Base-by-base conservation (phyloP, 306 rosid genomes). In the Medicago lupulina region DNA sequence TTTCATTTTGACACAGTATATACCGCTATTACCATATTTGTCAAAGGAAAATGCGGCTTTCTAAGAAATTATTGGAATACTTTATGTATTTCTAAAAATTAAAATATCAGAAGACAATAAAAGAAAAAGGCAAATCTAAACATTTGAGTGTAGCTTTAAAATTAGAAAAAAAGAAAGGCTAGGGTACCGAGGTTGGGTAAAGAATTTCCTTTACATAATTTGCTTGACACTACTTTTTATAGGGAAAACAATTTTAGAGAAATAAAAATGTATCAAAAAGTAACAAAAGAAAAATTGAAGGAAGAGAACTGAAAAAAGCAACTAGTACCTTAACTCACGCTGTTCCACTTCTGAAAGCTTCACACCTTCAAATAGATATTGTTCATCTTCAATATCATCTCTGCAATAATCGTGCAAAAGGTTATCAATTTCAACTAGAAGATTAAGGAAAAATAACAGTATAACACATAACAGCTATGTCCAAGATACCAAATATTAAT, bases 341-440 rank as follows among this genome's bases (percentile, higher is more conserved):
- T 70, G 9, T 88, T 95, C 97, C 21, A 73, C 80, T 76, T 92
- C 97, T 7, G 97, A 78, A 75, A 95, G 87, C 89, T 87, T 77
- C 80, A 88, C 93, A 2, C 88, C 89, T 13, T 83, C 92, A 85
- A 92, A 95, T 23, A 92, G 83, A 86, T 95, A 95, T 63, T 92
- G 96, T 49, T 95, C 99, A 59, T 95, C 99, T 84, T 87, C 93
- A 83, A 95, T 87, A 55, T 92, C 97, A 71, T 90, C 99, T 75
- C 97, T 91, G 92, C 41, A 39, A 73, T 57, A 58, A 46, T 74
- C 64, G 55, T 39, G 51, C 17, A 39, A 62, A 67, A 43, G 67
- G 75, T 36, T 70, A 67, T 46, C 49, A 71, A 44, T 75, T 25
- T 64, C 76, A 59, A 60, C 5, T 7, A 71, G 63, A 80, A 41